Conservation (phyloP, 23 red algal genomes). For the Chondrus crispus region DNA sequence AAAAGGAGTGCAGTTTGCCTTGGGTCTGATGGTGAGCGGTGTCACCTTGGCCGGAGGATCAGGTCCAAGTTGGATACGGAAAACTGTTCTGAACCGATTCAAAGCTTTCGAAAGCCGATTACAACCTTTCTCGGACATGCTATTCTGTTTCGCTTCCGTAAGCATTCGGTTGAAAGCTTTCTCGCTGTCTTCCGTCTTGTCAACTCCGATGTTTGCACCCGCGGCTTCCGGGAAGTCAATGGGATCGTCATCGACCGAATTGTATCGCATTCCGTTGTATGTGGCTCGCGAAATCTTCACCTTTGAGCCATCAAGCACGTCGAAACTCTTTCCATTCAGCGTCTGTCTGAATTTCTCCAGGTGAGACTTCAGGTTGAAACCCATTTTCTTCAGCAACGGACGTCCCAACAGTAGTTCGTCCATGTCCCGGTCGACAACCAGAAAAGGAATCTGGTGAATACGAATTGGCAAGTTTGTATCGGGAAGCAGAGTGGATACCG, state of each 20-base stretch:
- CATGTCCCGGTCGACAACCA: slow-evolving; percentile 5
- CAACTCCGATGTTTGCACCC: not conserved
- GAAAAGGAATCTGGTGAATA: not conserved
- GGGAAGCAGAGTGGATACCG: not conserved
- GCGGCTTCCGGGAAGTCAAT: not conserved
- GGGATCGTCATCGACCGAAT: not conserved
- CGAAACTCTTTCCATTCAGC: not conserved
- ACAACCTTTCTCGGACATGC: not conserved
- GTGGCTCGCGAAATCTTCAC: not conserved
- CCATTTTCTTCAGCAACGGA: slow-evolving; percentile 26
- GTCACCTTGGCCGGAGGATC: not conserved
- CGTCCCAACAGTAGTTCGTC: not conserved
- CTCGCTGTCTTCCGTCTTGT: not conserved
- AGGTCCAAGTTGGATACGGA: not conserved
- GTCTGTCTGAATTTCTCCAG: not conserved
- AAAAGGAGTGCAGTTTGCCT: not conserved
- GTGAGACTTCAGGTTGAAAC: slow-evolving; percentile 20
- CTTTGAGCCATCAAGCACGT: not conserved
- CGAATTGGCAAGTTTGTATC: not conserved
- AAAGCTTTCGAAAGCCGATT: not conserved
- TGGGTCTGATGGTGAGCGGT: not conserved
- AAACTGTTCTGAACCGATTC: not conserved
- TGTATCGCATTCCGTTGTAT: not conserved
- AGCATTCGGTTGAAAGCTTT: not conserved
- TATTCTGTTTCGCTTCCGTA: not conserved